Evolutionary conservation across 2,329 filamentous ascomycete species (phyloP), one percentile per base, ranked within the genome.

Genomic region (Rhynchosporium graminicola): DNA sequence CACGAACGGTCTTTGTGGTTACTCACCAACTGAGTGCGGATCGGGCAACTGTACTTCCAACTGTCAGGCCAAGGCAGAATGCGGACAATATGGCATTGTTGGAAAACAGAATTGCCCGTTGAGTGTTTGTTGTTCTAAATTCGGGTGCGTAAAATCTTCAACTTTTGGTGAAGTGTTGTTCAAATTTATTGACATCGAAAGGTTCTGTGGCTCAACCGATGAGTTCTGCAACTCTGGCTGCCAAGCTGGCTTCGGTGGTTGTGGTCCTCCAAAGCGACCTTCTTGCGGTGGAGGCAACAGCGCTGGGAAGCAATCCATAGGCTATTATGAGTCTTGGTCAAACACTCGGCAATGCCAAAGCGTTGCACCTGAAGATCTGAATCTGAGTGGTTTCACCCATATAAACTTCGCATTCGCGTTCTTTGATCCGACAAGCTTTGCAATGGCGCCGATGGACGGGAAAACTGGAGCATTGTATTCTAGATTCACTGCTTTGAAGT

Each of bases 391-490:
- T 4, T 55, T 60, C 20, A 77, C 55, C 74, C 55, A 59, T 46
- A 28, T 59, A 7, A 51, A 76, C 65, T 75, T 72, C 50, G 76
- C 78, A 0, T 81, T 80, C 61, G 76, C 74, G 0, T 74, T 74
- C 20, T 36, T 75, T 81, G 73, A 80, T 54, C 74, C 78, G 0
- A 51, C 54, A 0, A 73, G 72, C 1, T 77, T 69, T 54, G 57
- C 63, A 0, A 61, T 72, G 5, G 56, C 61, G 0, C 70, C 76
- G 0, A 74, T 74, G 68, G 67, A 70, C 42, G 15, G 36, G 36
- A 40, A 40, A 12, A 40, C 36, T 40, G 36, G 36, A 40, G 36
- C 36, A 40, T 40, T 40, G 12, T 40, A 65, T 26, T 48, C n/a
- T 10, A 15, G 57, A n/a, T 65, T 69, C 26, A 66, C 67, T 15